A percentile compares a stretch with the other conserved stretches of the same genome.
phyloP scores from a whole-genome alignment of 768 basidiomycete species.

The Filobasidium floriforme region DNA sequence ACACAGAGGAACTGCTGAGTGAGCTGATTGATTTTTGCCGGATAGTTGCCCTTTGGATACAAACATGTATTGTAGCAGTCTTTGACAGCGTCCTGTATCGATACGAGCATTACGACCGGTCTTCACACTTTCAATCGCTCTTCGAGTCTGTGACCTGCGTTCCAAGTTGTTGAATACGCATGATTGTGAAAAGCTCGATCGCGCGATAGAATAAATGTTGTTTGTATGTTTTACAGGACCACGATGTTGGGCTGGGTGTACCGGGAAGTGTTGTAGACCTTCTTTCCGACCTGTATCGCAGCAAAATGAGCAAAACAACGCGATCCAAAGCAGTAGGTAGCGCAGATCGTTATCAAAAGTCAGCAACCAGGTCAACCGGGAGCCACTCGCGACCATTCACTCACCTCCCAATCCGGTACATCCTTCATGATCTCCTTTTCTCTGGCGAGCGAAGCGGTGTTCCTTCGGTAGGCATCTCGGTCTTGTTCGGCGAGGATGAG shows the following conservation, averaged over 20 bases:
- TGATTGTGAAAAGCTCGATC: no score
- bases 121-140: no score
- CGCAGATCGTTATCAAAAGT: not conserved
- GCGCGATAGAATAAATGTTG: no score
- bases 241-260: constrained; percentile 60
- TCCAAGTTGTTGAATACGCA: no score
- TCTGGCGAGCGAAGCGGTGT: constrained; percentile 65
- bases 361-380: not conserved
- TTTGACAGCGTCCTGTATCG: no score
- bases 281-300: constrained; percentile 69
- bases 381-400: constrained; percentile 38
- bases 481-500: constrained; percentile 87
- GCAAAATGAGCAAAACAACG: not conserved
- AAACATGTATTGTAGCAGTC: not conserved
- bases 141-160: no score
- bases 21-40: no score
- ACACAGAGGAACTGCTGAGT: no score
- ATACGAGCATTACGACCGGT: no score
- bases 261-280: constrained; percentile 71
- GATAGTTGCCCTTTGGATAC: constrained; percentile 3
- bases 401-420: constrained; percentile 86
- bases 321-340: not conserved
- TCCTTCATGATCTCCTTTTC: constrained; percentile 93
- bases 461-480: constrained; percentile 74
- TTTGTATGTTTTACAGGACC: constrained; percentile 44